Base-by-base conservation (phyloP, 2,329 filamentous ascomycete genomes). In the Immersiporthe knoxdaviesiana region DNA sequence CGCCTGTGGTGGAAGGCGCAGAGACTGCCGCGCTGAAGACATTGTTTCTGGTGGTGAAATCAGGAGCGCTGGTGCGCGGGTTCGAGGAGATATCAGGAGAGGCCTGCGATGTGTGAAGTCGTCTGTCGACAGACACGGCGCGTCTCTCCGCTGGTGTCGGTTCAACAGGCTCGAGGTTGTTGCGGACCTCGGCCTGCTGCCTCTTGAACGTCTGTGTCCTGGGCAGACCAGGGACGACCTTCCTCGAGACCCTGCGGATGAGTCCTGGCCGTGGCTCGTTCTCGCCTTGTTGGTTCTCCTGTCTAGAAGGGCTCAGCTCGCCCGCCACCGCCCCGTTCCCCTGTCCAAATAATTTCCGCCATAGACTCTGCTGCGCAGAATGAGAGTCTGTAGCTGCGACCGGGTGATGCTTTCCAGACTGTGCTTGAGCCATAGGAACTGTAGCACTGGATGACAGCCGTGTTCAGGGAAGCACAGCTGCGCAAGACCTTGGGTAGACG, bases 141-240 rank as follows among this genome's bases (percentile, higher is more conserved):
- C 93, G 88, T 73, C 92, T 88, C 79, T 94, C 92, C 52, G 87
- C 86, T 35, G 84, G 80, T 41, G 88, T 87, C 7, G 87, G 85
- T 62, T 90, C 83, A 56, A 89, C 84, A 59, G 92, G 89, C 70
- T 91, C 84, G 66, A 97, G 84, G 75, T 89, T 90, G 74, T 92
- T 88, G 74, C 93, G 87, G 72, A 88, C 86, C 79, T 97, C 94
- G 37, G 93, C 95, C 77, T 92, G 87, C 78, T 95, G 93, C 74
- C 94, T 88, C 79, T 90, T 91, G 80, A 97, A 94, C 0, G 93
- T 97, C 74, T 91, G 88, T 5, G 90, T 84, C 63, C 93, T 88
- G 52, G 93, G 92, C 50, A 97, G 81, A 21, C 91, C 91, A 24
- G 93, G 91, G 21, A 94, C 88, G n/a, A 93, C 92, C 75, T 85